Percentiles rank a stretch among this genome's conserved stretches.
Conservation (phyloP, 345 rosid species). For the Melastoma malabathricum region DNA sequence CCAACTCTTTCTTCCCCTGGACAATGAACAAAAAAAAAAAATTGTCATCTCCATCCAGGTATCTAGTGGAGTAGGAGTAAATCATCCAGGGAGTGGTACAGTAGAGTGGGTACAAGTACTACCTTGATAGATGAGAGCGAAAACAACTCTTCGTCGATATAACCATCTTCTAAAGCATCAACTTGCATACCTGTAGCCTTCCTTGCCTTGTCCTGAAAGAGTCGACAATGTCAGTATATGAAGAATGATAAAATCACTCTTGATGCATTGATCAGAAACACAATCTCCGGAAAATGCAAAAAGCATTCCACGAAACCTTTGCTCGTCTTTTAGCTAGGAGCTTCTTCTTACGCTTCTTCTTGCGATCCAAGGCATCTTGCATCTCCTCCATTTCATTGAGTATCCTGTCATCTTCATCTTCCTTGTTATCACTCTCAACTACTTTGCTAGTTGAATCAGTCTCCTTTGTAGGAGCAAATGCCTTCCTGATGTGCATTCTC, state of each 20-base stretch:
- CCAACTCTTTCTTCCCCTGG: slow-evolving; percentile 80
- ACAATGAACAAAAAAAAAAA: slow-evolving; percentile 1
- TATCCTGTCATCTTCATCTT: slow-evolving; percentile 68
- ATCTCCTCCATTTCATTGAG: slow-evolving; percentile 94
- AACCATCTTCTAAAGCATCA: slow-evolving; percentile 81
- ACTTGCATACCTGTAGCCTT: slow-evolving; percentile 69
- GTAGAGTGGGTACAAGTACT: slow-evolving; percentile 8
- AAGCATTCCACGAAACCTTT: slow-evolving; percentile 34
- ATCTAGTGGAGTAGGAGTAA: no score
- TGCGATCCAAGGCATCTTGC: slow-evolving; percentile 53
- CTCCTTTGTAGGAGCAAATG: slow-evolving; percentile 54
- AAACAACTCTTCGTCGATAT: slow-evolving; percentile 59
- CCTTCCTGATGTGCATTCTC: slow-evolving; percentile 77
- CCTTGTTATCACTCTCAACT: slow-evolving; percentile 30
- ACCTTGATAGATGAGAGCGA: slow-evolving; percentile 94
- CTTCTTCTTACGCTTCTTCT: slow-evolving; percentile 73
- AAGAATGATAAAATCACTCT: background rate
- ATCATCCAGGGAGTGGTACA: background rate
- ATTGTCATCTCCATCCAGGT: no score
- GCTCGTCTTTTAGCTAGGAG: slow-evolving; percentile 59
- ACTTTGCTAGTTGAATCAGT: slow-evolving; percentile 20
- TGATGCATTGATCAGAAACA: background rate
- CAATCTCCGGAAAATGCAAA: background rate
- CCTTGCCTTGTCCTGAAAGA: slow-evolving; percentile 59
- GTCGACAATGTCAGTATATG: background rate